Base-by-base conservation (phyloP, 2,329 filamentous ascomycete species). In the Cordyceps cateniannulata region DNA sequence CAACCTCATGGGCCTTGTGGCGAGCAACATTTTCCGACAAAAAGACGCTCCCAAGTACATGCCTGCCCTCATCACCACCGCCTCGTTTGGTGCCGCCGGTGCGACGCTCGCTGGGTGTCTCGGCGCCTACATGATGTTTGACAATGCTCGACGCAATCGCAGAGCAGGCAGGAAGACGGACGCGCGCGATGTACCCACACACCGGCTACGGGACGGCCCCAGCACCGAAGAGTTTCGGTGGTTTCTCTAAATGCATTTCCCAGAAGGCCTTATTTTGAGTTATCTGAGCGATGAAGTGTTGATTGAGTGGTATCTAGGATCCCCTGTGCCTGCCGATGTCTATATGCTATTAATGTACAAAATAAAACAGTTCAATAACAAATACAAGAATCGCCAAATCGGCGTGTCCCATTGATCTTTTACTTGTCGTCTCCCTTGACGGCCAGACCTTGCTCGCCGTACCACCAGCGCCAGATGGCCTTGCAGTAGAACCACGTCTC, bases 1-100 rank as follows among this genome's bases (percentile, higher is more conserved):
- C 3, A 93, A 93, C 65, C 70, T 91, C 40, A 92, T 92, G 87
- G 87, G 87, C 8, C 76, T 90, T 1, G 85, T 90, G 0, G 80
- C 78, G 9, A 84, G 80, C 61, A 89, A 90, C 66, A 87, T 91
- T 64, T 91, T 90, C 74, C 79, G 81, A 2, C 75, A 80, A 38
- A 73, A 83, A 63, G 85, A 89, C 66, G 82, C 82, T 10, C 88
- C 87, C 0, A 84, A 87, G 66, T 90, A 90, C 66, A 79, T 84
- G 62, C 85, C 76, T 1, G 87, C 87, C 0, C 71, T 90, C 47
- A 81, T 84, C 38, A 89, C 85, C 0, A 88, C 84, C 1, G 85
- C 85, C 1, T 78, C 78, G 0, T 88, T 88, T 72, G 87, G 87
- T 0, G 87, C 80, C 0, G 76, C 75, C 0, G 88, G 88, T 0